These are phyloP conservation scores for Pestalotiopsis sp. DNA, from an alignment of 2,329 filamentous ascomycete species.

Conservation along the genomic window DNA sequence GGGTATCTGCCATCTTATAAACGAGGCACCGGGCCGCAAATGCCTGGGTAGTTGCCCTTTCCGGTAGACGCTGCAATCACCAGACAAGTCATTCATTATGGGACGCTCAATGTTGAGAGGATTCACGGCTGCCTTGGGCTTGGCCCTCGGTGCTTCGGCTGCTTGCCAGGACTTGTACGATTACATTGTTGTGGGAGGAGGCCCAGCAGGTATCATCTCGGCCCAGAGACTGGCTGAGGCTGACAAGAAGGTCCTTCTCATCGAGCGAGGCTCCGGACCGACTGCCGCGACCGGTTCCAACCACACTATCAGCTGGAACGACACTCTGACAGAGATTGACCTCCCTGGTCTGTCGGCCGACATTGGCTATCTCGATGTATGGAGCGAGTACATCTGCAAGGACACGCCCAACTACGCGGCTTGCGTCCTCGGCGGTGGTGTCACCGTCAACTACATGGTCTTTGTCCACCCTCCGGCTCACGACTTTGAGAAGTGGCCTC, in stretches of 20 bases:
- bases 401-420: conserved; percentile 30
- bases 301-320: conserved; percentile 27
- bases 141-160: conserved; percentile 9
- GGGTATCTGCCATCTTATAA: background rate
- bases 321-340: conserved; percentile 24
- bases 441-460: conserved; percentile 29
- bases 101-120: background rate
- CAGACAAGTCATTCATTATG: background rate
- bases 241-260: conserved; percentile 8
- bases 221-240: conserved; percentile 10
- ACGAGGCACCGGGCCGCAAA: background rate
- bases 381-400: conserved; percentile 23
- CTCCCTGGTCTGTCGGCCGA: conserved; percentile 21
- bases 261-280: conserved; percentile 18
- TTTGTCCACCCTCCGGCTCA: conserved; percentile 23
- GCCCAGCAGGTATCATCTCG: conserved; percentile 21
- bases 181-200: conserved; percentile 32
- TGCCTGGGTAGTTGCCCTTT: background rate
- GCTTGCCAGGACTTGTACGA: conserved; percentile 24
- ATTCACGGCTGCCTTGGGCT: conserved; percentile 13
- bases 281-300: conserved; percentile 19
- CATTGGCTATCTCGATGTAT: conserved; percentile 12
- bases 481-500: conserved; percentile 18
- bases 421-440: conserved; percentile 35
- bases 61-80: background rate